These are phyloP conservation scores for Euphorbia tirucalli DNA, from an alignment of 345 rosid species.

Conservation along the genomic window DNA sequence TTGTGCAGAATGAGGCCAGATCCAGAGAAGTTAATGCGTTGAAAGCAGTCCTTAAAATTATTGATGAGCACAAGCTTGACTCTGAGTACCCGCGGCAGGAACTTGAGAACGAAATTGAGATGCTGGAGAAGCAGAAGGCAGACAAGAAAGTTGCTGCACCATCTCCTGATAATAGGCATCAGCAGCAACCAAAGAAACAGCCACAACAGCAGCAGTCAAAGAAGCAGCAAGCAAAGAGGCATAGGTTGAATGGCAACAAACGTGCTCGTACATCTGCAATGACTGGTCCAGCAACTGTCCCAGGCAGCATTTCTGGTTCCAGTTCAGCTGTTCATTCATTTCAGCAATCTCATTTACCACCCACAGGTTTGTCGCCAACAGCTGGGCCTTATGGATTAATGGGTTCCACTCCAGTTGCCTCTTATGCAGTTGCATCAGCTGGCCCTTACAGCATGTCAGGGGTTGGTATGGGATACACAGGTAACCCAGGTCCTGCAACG, in stretches of 20 bases:
- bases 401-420: constrained; percentile 28
- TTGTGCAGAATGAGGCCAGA: constrained; percentile 52
- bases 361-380: constrained; percentile 35
- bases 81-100: constrained; percentile 38
- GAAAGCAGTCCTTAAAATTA: constrained; percentile 52
- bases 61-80: constrained; percentile 58
- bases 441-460: constrained; percentile 40
- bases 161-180: constrained; percentile 11
- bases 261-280: constrained; percentile 30
- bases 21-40: constrained; percentile 55
- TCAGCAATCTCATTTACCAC: constrained; percentile 43
- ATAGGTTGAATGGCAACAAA: constrained; percentile 36
- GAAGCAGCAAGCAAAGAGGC: constrained; percentile 25
- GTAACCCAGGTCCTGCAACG: constrained; percentile 31
- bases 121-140: constrained; percentile 28
- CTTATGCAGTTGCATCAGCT: constrained; percentile 41
- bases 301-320: constrained; percentile 25
- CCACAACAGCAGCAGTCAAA: constrained; percentile 14
- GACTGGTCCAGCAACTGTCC: constrained; percentile 21
- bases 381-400: constrained; percentile 39
- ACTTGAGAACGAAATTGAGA: constrained; percentile 27
- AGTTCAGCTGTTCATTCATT: constrained; percentile 28
- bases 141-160: constrained; percentile 10
- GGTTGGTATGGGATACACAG: constrained; percentile 30
- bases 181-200: constrained; percentile 16